A percentile compares a stretch with the other conserved stretches of the same genome.
Conservation (phyloP, 176 grass and related monocot species). For the Oryza nivara region DNA sequence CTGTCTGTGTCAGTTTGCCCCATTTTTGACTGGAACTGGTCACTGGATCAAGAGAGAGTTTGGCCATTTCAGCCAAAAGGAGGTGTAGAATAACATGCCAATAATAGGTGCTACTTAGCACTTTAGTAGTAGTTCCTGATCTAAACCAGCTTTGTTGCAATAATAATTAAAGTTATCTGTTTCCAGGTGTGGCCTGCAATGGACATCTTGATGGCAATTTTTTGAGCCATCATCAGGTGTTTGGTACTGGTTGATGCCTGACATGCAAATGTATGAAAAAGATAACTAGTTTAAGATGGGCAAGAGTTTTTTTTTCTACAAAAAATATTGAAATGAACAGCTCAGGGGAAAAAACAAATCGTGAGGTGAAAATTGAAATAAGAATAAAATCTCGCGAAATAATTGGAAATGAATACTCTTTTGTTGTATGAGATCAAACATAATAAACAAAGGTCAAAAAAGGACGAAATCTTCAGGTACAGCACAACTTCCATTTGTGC, state of each 20-base stretch:
- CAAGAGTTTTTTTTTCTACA: background rate
- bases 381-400: background rate
- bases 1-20: background rate
- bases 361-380: background rate
- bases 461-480: background rate
- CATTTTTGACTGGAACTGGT: background rate
- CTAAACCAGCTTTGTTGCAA: background rate
- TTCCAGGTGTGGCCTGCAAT: background rate
- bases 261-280: background rate
- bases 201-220: background rate
- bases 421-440: background rate
- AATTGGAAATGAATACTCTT: background rate
- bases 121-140: background rate
- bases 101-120: background rate
- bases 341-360: background rate
- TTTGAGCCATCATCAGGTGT: conserved; percentile 14
- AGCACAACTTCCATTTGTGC: conserved; percentile 22
- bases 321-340: background rate
- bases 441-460: background rate
- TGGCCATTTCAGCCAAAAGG: conserved; percentile 13
- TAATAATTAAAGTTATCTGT: conserved; percentile 19
- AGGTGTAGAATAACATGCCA: background rate
- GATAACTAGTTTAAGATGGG: background rate
- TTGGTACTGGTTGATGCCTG: conserved; percentile 33
- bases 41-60: conserved; percentile 8